Evolutionary conservation across 2,329 filamentous ascomycete species (phyloP).

Genomic region (Botrytis pseudocinerea): DNA sequence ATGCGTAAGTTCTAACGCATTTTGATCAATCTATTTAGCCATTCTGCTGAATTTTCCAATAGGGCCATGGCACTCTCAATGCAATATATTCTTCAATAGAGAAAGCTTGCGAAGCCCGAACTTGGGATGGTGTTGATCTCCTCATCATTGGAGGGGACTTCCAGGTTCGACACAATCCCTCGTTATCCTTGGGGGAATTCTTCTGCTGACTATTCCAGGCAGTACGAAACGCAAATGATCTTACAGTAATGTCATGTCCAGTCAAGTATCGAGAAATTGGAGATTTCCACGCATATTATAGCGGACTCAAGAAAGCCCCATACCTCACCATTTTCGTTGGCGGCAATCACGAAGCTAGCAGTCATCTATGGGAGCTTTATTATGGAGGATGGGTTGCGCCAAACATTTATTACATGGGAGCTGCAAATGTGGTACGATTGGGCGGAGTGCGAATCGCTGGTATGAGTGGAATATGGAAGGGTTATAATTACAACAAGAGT

Average conservation of each 20-base stretch:
- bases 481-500: conserved; percentile 78
- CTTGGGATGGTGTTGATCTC: conserved; percentile 81
- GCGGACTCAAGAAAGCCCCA: conserved; percentile 72
- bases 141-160: conserved; percentile 97
- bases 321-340: conserved; percentile 91
- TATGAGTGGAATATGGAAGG: conserved; percentile 94
- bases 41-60: conserved; percentile 6
- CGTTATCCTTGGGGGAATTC: neutral
- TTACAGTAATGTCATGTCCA: conserved; percentile 87
- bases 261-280: conserved; percentile 83
- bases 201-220: conserved; percentile 52
- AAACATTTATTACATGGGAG: conserved; percentile 96
- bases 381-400: conserved; percentile 97
- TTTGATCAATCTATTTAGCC: neutral
- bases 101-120: conserved; percentile 65
- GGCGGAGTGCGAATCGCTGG: conserved; percentile 86
- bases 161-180: conserved; percentile 55
- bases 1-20: conserved; percentile 61
- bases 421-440: conserved; percentile 82
- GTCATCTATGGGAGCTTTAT: conserved; percentile 87
- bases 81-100: conserved; percentile 83
- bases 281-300: conserved; percentile 95
- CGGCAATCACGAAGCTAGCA: conserved; percentile 93
- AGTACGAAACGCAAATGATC: conserved; percentile 82
- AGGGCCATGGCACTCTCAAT: conserved; percentile 91